These are phyloP conservation scores for Cylindrotheca fusiformis DNA, from an alignment of 108 stramenopile genomes.

Conservation along the genomic window DNA sequence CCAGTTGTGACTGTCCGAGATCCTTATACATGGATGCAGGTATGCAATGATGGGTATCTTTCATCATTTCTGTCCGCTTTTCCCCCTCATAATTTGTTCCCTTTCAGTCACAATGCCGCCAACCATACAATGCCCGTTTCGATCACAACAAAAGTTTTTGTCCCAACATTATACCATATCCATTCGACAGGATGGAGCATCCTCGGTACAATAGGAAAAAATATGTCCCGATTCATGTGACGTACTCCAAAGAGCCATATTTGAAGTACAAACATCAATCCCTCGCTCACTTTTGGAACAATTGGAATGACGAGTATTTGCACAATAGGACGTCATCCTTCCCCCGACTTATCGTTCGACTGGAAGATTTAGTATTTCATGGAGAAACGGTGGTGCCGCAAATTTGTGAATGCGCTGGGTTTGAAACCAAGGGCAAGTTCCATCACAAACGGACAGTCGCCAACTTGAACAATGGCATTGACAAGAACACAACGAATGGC, in stretches of 20 bases:
- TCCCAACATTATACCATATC: conserved; percentile 61
- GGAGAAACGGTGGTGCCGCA: conserved; percentile 39
- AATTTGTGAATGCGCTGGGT: conserved; percentile 63
- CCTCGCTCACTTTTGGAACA: conserved; percentile 62
- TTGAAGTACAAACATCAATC: conserved; percentile 23
- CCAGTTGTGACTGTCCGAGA: conserved; percentile 64
- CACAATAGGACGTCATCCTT: conserved; percentile 1
- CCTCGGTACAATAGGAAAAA: conserved; percentile 24
- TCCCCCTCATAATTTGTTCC: too few relatives aligned
- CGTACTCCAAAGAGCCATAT: conserved; percentile 12
- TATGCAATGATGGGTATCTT: too few relatives aligned
- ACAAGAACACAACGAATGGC: background rate
- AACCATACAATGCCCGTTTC: conserved; percentile 53
- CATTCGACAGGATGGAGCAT: conserved; percentile 16
- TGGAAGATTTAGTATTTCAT: conserved; percentile 68
- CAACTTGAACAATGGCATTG: conserved; percentile 19
- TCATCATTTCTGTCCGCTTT: too few relatives aligned
- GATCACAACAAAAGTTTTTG: conserved; percentile 28
- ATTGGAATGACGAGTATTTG: conserved; percentile 55
- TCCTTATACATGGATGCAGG: conserved; percentile 74
- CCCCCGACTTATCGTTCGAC: conserved; percentile 56
- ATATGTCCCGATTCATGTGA: conserved; percentile 20
- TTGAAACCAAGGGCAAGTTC: conserved; percentile 1
- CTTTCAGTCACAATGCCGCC: conserved; percentile 24
- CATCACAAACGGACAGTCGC: conserved; percentile 36